Evolutionary conservation across 2,329 filamentous ascomycete genomes (phyloP), one percentile per base, ranked within the genome.

Genomic region (Huntiella moniliformis): DNA sequence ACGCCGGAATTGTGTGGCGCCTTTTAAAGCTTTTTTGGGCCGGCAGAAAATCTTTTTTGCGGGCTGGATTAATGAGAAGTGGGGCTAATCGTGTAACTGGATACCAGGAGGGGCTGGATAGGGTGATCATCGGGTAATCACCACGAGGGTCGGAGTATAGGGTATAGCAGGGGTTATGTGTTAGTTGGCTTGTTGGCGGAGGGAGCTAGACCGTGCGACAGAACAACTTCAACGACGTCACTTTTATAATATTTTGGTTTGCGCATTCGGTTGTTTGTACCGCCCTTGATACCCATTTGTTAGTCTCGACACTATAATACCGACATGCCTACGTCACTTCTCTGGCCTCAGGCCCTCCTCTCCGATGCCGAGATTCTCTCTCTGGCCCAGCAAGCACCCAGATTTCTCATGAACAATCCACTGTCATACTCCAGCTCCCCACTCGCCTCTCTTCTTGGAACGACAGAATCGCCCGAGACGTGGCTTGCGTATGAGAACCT

Each of bases 401-500:
- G 55, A 44, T 66, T 78, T 50, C 63, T 79, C 49, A 61, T 62
- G 52, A 71, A 61, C 54, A 70, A 69, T 38, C 67, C 70, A 5
- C 70, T 67, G 51, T 64, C 67, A 32, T 65, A 72, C 49, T 71
- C 70, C 4, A 62, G 67, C n/a, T 74, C 73, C 31, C 64, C 70
- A 2, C 54, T 78, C 7, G 55, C 58, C 18, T 69, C 70, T 6
- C 59, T 78, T 3, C 67, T 75, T 54, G 65, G 70, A 1, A 61
- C 70, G 1, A 60, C 70, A 28, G 87, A 95, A 59, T 78, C 77
- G 0, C 69, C 82, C 46, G 85, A 93, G 53, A 70, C 83, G 57
- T 96, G 88, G 86, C 73, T 73, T 12, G 75, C 74, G 38, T 82
- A 91, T 61, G 88, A 96, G 63, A 91, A 93, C 58, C 71, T 96